phyloP scores from a whole-genome alignment of 495 filamentous ascomycete species.

The Penicillium canariense region DNA sequence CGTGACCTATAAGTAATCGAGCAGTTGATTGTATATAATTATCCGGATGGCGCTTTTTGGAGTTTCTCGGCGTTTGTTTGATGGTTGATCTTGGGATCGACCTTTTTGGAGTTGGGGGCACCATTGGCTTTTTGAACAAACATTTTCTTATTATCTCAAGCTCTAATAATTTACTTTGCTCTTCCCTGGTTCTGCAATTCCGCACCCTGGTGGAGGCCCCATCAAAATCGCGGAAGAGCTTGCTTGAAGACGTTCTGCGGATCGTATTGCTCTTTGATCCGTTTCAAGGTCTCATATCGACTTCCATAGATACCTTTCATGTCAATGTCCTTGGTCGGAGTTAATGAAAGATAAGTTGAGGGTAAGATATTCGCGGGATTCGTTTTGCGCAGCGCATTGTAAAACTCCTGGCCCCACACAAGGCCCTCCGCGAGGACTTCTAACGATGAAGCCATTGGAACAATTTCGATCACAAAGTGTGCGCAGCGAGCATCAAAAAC shows the following conservation, averaged over 20 bases:
- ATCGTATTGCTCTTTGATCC: constrained; percentile 14
- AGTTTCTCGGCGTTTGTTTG: background rate
- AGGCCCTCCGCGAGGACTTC: background rate
- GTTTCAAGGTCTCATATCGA: constrained; percentile 5
- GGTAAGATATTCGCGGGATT: constrained; percentile 6
- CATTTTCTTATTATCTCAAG: background rate
- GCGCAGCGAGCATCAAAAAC: constrained; percentile 6
- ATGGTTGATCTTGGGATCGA: background rate
- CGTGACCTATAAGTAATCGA: constrained; percentile 28
- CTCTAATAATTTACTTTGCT: background rate
- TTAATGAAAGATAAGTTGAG: constrained; percentile 12
- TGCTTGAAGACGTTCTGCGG: constrained; percentile 13
- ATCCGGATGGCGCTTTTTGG: background rate
- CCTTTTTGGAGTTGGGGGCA: background rate
- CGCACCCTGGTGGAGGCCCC: background rate
- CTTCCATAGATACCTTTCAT: constrained; percentile 8
- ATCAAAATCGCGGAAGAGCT: constrained; percentile 7
- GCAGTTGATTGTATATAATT: constrained; percentile 3
- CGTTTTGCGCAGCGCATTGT: constrained; percentile 11
- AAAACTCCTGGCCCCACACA: constrained; percentile 10
- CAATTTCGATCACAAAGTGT: constrained; percentile 16
- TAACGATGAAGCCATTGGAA: constrained; percentile 5
- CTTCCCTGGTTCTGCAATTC: too few relatives aligned
- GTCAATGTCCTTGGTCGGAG: background rate
- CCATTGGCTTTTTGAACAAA: background rate